Evolutionary conservation across 306 rosid species (phyloP).

Genomic region (Astragalus membranaceus): DNA sequence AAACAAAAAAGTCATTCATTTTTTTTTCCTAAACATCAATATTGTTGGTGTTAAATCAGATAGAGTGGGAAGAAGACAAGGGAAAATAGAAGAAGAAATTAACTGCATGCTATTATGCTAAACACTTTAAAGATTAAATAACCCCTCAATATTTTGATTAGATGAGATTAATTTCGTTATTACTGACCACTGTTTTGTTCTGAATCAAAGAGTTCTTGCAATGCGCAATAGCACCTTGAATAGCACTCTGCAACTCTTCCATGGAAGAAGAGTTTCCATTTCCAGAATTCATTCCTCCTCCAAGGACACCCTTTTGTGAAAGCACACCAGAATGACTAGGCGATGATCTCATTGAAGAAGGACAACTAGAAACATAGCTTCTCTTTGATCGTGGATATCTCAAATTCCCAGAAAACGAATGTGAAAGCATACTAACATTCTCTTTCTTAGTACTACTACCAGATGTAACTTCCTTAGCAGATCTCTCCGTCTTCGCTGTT

Average conservation of each 20-base stretch:
- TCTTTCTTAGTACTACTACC: slow-evolving; percentile 20
- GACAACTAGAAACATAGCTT: slow-evolving; percentile 70
- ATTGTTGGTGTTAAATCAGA: not conserved
- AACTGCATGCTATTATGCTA: not conserved
- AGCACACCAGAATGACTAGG: slow-evolving; percentile 85
- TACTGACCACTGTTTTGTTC: slow-evolving; percentile 42
- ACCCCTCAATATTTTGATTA: not conserved
- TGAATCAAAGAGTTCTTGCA: slow-evolving; percentile 78
- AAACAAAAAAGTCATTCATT: not conserved
- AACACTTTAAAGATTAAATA: too few species aligned
- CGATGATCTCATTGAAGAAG: slow-evolving; percentile 81
- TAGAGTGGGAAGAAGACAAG: not conserved
- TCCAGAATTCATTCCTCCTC: not conserved
- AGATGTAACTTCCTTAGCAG: slow-evolving; percentile 17
- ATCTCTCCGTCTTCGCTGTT: slow-evolving; percentile 27
- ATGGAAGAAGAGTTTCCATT: slow-evolving; percentile 47
- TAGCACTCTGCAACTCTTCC: slow-evolving; percentile 96
- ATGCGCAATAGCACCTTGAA: slow-evolving; percentile 95
- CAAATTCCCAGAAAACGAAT: slow-evolving; percentile 83
- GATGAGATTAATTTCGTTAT: slow-evolving; percentile 50
- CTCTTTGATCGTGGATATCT: slow-evolving; percentile 63
- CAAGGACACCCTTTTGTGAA: slow-evolving; percentile 16
- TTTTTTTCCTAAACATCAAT: not conserved
- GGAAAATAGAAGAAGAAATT: too few species aligned
- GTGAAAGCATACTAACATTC: slow-evolving; percentile 34